Conservation (phyloP, 495 filamentous ascomycete species). For the Trichocladium antarcticum region DNA sequence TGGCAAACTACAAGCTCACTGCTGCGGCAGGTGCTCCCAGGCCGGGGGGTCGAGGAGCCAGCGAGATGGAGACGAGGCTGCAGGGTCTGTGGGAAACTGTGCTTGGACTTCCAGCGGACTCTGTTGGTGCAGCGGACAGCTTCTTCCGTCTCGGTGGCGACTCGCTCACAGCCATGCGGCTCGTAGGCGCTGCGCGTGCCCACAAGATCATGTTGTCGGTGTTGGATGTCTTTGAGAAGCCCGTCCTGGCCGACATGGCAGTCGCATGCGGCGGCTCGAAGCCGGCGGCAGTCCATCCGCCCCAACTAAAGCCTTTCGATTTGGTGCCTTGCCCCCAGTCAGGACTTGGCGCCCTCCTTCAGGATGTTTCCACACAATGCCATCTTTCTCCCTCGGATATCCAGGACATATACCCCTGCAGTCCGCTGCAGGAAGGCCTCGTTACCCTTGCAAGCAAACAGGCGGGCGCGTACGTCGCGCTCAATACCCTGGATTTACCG, state of each 20-base stretch:
- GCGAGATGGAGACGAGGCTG: not conserved
- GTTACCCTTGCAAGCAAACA: conserved; percentile 35
- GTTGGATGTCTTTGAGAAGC: conserved; percentile 30
- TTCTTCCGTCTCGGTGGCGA: conserved; percentile 60
- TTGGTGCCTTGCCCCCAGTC: conserved; percentile 33
- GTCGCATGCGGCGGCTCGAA: not conserved
- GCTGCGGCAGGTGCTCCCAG: no score
- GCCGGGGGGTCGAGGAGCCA: no score
- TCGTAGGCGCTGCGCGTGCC: conserved; percentile 34
- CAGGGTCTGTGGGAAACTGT: conserved; percentile 26
- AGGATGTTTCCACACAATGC: conserved; percentile 40
- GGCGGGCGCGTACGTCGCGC: conserved; percentile 31
- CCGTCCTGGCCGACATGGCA: conserved; percentile 21
- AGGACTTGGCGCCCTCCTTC: conserved; percentile 6
- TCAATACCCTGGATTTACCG: conserved; percentile 35
- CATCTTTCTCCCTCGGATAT: conserved; percentile 32
- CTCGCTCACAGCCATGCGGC: conserved; percentile 57
- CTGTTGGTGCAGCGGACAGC: conserved; percentile 44
- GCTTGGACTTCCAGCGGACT: conserved; percentile 7
- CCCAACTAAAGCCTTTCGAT: conserved; percentile 33
- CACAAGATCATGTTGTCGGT: conserved; percentile 25
- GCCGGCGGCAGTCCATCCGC: not conserved
- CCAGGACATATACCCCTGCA: conserved; percentile 51
- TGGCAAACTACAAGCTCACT: conserved; percentile 7
- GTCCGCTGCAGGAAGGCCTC: conserved; percentile 43